Evolutionary conservation across 805 yeast species (phyloP).

Genomic region (Cyberlindnera amylophila): DNA sequence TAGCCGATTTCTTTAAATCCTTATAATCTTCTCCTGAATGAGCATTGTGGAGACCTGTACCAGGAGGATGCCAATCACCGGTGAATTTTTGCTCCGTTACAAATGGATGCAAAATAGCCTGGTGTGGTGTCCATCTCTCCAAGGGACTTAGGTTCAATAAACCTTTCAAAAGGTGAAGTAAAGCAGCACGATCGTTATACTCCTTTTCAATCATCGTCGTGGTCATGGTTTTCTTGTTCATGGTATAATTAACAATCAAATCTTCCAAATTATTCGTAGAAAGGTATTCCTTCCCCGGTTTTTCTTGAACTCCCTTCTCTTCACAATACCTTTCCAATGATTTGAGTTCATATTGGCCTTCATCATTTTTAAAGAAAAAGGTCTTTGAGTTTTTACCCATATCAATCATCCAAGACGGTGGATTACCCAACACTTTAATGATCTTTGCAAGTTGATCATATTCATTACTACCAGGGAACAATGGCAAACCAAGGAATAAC

Average conservation of each 20-base stretch:
- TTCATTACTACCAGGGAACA: slow-evolving; percentile 93
- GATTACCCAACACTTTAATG: slow-evolving; percentile 74
- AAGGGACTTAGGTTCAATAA: slow-evolving; percentile 82
- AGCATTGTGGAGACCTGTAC: slow-evolving; percentile 19
- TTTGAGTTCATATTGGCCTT: slow-evolving; percentile 24
- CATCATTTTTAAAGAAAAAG: slow-evolving; percentile 39
- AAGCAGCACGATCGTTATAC: slow-evolving; percentile 61
- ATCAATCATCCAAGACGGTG: slow-evolving; percentile 96
- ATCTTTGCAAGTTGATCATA: slow-evolving; percentile 85
- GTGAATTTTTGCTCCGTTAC: slow-evolving; percentile 57
- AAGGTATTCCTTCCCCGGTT: slow-evolving; percentile 83
- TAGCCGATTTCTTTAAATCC: slow-evolving; percentile 11
- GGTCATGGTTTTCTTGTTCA: slow-evolving; percentile 55
- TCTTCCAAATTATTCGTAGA: slow-evolving; percentile 61
- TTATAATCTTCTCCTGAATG: slow-evolving; percentile 1
- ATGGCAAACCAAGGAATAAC: slow-evolving; percentile 83
- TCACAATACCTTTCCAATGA: slow-evolving; percentile 44
- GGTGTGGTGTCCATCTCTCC: slow-evolving; percentile 96
- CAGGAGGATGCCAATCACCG: slow-evolving; percentile 54
- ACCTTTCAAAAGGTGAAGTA: slow-evolving; percentile 76
- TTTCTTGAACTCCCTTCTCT: slow-evolving; percentile 57
- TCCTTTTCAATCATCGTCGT: slow-evolving; percentile 57
- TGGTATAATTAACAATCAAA: slow-evolving; percentile 70
- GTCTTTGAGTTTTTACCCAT: slow-evolving; percentile 82
- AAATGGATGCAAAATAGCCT: slow-evolving; percentile 89